phyloP scores from a whole-genome alignment of 225 moss, liverwort and hornwort species.

The Antitrichia curtipendula region DNA sequence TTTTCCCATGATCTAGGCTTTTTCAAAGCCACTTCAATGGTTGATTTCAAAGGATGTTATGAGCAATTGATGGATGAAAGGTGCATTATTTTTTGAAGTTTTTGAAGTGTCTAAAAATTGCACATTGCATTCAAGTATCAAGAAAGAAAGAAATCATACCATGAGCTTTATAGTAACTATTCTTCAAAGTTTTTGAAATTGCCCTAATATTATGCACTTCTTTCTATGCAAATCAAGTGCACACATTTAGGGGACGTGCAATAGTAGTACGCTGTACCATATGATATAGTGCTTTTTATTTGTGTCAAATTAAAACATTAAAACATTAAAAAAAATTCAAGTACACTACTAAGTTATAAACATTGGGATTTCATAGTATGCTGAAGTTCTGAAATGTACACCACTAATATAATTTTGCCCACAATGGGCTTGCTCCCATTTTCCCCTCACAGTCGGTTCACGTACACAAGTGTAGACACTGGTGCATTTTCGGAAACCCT shows the following conservation, averaged over 20 bases:
- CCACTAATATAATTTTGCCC: neutral
- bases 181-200: neutral
- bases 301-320: neutral
- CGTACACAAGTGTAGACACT: too few species aligned
- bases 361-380: neutral
- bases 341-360: neutral
- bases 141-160: accelerated
- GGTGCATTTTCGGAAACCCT: neutral
- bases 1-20: accelerated
- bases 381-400: neutral
- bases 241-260: accelerated
- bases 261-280: accelerated
- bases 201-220: neutral
- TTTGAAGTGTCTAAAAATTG: neutral
- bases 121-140: neutral
- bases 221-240: neutral
- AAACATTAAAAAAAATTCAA: neutral
- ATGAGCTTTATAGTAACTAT: neutral
- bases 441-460: neutral
- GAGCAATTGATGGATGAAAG: neutral
- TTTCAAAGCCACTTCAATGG: neutral
- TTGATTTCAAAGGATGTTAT: neutral
- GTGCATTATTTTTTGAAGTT: neutral
- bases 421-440: neutral
- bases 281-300: neutral